Base-by-base conservation (phyloP, 768 basidiomycete genomes). In the Tricholoma sp. region DNA sequence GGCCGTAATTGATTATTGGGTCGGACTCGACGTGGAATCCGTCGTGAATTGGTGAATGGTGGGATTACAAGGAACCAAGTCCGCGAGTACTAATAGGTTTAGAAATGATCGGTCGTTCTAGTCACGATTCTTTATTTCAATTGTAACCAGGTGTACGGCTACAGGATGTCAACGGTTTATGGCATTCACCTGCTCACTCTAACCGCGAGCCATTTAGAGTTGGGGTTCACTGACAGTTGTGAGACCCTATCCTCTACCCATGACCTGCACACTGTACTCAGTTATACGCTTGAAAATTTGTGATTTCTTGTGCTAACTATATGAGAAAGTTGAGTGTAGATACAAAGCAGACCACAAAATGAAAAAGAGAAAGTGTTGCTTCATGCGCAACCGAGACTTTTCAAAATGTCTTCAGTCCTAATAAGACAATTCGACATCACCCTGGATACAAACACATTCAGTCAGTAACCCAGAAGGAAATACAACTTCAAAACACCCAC, bases 381-480 rank as follows among this genome's bases (percentile, higher is more conserved):
- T 45, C 53, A 24, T 54, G 45, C 34, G 46, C 46, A 31, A 31
- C 47, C 6, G 8, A 45, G 41, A n/a, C 41, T 11, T 29, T 35
- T 37, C 50, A 22, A 43, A 55, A 16, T 11, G 5, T 18, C 53
- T 47, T 49, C 39, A 39, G 4, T 10, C 50, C 68, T 72, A 80
- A 69, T 80, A 80, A 66, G 71, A 76, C 67, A 85, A 69, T 67
- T 85, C 84, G 65, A 83, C 82, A 70, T 83, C 86, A 37, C 82
- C 87, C 79, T 79, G 61, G 31, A 60, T 57, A 39, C 52, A 29
- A 52, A 57, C 49, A 62, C 57, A 59, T 45, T 61, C 24, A 45
- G 43, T 63, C 52, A 63, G 60, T 53, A 50, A 52, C 49, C 57
- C 55, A 31, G 9, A 18, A 10, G 10, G 41, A 16, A 50, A 31